These are phyloP conservation scores for Prunus dulcis DNA, from an alignment of 306 rosid species.

Conservation along the genomic window DNA sequence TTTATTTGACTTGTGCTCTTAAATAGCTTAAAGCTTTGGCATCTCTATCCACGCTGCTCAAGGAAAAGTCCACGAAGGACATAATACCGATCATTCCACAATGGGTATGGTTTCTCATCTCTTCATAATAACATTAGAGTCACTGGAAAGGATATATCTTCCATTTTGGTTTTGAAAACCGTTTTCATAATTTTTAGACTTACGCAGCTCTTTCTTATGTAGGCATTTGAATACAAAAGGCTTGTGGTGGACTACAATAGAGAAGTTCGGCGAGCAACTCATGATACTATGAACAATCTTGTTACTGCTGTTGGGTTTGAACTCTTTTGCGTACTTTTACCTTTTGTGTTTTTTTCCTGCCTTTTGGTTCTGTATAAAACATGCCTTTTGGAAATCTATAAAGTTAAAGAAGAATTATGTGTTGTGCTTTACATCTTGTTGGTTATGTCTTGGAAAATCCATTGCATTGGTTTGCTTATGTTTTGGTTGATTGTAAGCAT, in stretches of 20 bases:
- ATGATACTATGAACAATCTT: slow-evolving; percentile 80
- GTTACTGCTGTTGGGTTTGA: slow-evolving; percentile 67
- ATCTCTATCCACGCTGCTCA: slow-evolving; percentile 60
- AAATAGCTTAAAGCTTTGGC: slow-evolving; percentile 88
- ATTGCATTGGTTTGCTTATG: slow-evolving; percentile 15
- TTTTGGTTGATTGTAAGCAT: slow-evolving; percentile 21
- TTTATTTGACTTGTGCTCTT: slow-evolving; percentile 21
- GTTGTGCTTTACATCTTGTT: slow-evolving; percentile 2
- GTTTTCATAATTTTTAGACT: slow-evolving; percentile 19
- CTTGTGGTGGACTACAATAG: slow-evolving; percentile 91
- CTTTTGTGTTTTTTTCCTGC: slow-evolving; percentile 5
- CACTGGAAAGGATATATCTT: neutral
- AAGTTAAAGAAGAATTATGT: neutral
- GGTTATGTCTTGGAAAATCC: neutral
- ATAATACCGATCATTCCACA: slow-evolving; percentile 68
- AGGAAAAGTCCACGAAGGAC: slow-evolving; percentile 71
- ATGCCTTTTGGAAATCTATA: slow-evolving; percentile 15
- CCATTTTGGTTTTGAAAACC: neutral
- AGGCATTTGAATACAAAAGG: slow-evolving; percentile 92
- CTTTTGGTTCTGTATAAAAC: slow-evolving; percentile 2
- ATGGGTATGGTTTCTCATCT: slow-evolving; percentile 59
- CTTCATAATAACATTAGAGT: neutral
- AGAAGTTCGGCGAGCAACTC: slow-evolving; percentile 90
- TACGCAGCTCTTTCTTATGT: slow-evolving; percentile 24
- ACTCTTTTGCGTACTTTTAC: slow-evolving; percentile 28